Evolutionary conservation across 2,329 filamentous ascomycete genomes (phyloP).

Genomic region (Fusarium marasasianum): DNA sequence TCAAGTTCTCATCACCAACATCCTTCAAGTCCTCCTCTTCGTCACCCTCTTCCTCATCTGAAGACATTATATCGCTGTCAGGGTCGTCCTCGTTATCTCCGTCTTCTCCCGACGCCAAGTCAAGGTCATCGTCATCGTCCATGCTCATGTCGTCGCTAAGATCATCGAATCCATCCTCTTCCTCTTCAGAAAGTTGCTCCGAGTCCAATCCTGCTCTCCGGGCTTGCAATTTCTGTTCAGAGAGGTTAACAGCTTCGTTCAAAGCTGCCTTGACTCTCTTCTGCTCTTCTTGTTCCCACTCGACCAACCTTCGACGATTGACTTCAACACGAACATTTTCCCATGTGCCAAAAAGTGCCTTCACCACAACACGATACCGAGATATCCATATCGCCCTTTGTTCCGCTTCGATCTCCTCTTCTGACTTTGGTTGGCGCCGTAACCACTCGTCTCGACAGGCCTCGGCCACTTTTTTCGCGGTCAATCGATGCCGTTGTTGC

Average conservation of each 20-base stretch:
- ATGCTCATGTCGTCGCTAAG: conserved; percentile 57
- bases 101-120: conserved; percentile 50
- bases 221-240: conserved; percentile 73
- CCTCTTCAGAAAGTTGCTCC: conserved; percentile 58
- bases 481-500: conserved; percentile 77
- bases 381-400: conserved; percentile 72
- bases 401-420: conserved; percentile 85
- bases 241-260: conserved; percentile 77
- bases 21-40: conserved; percentile 65
- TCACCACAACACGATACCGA: conserved; percentile 78
- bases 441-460: conserved; percentile 81
- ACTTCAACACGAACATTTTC: conserved; percentile 71
- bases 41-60: conserved; percentile 69
- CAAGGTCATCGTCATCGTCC: conserved; percentile 46
- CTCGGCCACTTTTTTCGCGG: conserved; percentile 82
- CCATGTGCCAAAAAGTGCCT: conserved; percentile 65
- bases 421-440: conserved; percentile 75
- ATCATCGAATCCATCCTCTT: conserved; percentile 57
- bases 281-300: conserved; percentile 74
- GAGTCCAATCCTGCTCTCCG: conserved; percentile 65
- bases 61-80: conserved; percentile 66
- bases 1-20: conserved; percentile 70
- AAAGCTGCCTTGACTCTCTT: conserved; percentile 72
- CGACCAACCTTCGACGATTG: conserved; percentile 66
- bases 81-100: conserved; percentile 53